Evolutionary conservation across 768 basidiomycete genomes (phyloP).

Genomic region (Xerocomellus dryophilus): DNA sequence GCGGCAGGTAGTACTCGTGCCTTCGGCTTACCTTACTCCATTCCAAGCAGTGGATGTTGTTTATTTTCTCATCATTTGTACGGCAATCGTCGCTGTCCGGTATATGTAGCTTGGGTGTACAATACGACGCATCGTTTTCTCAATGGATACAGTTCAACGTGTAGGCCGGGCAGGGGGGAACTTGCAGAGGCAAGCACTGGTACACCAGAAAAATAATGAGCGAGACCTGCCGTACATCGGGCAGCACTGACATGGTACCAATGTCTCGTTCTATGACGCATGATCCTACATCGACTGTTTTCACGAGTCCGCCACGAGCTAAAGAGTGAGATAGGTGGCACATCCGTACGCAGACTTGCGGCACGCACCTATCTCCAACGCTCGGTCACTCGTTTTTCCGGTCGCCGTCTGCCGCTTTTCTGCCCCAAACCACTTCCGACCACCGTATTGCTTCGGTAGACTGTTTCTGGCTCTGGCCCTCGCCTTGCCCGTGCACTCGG

Average conservation of each 20-base stretch:
- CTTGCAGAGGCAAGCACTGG: neutral
- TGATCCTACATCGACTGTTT: neutral
- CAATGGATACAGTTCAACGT: neutral
- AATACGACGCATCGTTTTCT: neutral
- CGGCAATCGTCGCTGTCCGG: neutral
- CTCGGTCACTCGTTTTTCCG: slow-evolving; percentile 37
- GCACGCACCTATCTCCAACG: slow-evolving; percentile 39
- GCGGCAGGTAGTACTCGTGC: neutral
- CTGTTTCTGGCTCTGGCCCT: slow-evolving; percentile 12
- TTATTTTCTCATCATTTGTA: slow-evolving; percentile 10
- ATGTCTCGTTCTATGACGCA: neutral
- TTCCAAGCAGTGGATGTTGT: slow-evolving; percentile 1
- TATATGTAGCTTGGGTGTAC: slow-evolving; percentile 8
- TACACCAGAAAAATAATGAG: neutral
- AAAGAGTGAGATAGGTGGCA: neutral
- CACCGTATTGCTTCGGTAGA: slow-evolving; percentile 36
- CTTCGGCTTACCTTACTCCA: neutral
- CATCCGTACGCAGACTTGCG: neutral
- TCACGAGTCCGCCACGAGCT: neutral
- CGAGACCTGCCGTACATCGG: neutral
- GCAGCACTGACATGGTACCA: neutral
- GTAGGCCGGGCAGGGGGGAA: neutral
- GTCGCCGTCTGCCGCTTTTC: slow-evolving; percentile 20
- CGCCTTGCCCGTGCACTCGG: slow-evolving; percentile 30
- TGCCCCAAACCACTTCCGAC: slow-evolving; percentile 51